Evolutionary conservation across 208 protist species (phyloP), one percentile per base, ranked within the genome.

Genomic region (Trypanosoma platydactyli): DNA sequence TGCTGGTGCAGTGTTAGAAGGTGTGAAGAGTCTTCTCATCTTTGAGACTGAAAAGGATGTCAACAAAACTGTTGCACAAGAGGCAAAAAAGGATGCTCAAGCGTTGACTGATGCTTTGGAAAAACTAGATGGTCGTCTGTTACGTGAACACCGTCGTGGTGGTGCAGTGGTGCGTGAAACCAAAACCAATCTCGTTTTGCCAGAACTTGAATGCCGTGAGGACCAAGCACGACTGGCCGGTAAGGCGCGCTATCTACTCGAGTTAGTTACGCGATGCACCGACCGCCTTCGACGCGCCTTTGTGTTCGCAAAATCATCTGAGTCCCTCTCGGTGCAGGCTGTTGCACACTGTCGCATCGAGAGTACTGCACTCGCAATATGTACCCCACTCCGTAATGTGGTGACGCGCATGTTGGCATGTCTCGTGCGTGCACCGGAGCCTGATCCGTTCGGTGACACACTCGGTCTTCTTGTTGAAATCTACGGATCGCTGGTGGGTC

Each of bases 361-460:
- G 35, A 29, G 35, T n/a, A 46, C 44, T 20, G 6, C 24, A 1
- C 1, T 29, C 0, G 61, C 18, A 20, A 44, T 66, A 4, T 49
- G 33, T 33, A 27, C 16, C 20, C 61, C 61, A 27, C 38, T 66
- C 18, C 46, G 61, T 38, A 57, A 66, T 57, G 50, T 66, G 54
- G 35, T 66, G 9, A 48, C 49, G 5, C 61, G 61, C 33, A 41
- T 66, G 1, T 55, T 66, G 13, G 61, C 61, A 5, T 66, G 61
- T 44, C 50, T 66, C 12, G 49, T 57, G 48, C 61, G 61, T 18
- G 16, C 46, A 30, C 50, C 61, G 3, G 61, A 66, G 27, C 35
- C 49, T 0, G 61, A 66, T 49, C 61, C 61, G 4, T 38, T 66
- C 22, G 61, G 61, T 38, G 61, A 66, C n/a, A 57, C 61, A 16